Percentiles rank a stretch among this genome's conserved stretches.
These are phyloP conservation scores for Cladosporium cucumerinum DNA, from an alignment of 2,329 filamentous ascomycete genomes.

Conservation along the genomic window DNA sequence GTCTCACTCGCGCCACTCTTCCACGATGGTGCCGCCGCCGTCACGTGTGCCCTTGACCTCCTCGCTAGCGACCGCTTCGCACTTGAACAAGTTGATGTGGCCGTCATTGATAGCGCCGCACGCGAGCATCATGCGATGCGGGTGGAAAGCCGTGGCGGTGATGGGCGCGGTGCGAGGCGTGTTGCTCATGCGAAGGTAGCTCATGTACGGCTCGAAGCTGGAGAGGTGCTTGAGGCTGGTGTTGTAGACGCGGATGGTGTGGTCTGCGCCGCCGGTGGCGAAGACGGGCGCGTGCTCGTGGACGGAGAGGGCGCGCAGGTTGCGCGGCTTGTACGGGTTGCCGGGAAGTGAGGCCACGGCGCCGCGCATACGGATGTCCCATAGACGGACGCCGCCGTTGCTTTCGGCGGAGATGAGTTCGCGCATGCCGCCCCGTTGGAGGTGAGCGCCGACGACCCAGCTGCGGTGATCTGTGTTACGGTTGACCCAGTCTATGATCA, in stretches of 20 bases:
- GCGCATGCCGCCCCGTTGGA: conserved; percentile 90
- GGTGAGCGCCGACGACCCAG: conserved; percentile 94
- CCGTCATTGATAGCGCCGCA: conserved; percentile 83
- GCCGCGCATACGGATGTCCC: conserved; percentile 76
- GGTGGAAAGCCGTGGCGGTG: conserved; percentile 88
- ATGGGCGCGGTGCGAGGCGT: conserved; percentile 66
- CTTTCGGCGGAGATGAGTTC: conserved; percentile 87
- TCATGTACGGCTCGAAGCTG: conserved; percentile 83
- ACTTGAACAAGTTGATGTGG: conserved; percentile 77
- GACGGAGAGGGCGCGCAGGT: conserved; percentile 71
- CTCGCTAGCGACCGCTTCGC: conserved; percentile 27
- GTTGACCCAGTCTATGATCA: conserved; percentile 96
- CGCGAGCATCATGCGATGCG: conserved; percentile 86
- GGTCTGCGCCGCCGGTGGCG: conserved; percentile 84
- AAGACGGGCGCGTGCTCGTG: conserved; percentile 97
- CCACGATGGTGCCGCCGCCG: background rate
- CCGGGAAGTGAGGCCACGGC: conserved; percentile 46
- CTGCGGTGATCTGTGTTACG: conserved; percentile 88
- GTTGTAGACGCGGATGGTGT: conserved; percentile 90
- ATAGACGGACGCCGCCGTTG: conserved; percentile 90
- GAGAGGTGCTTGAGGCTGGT: conserved; percentile 64
- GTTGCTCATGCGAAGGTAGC: conserved; percentile 38
- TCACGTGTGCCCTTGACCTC: conserved; percentile 16
- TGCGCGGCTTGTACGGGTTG: conserved; percentile 58
- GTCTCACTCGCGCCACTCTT: conserved; percentile 15